phyloP scores from a whole-genome alignment of 805 yeast genomes.

The Ogataea saltuana region DNA sequence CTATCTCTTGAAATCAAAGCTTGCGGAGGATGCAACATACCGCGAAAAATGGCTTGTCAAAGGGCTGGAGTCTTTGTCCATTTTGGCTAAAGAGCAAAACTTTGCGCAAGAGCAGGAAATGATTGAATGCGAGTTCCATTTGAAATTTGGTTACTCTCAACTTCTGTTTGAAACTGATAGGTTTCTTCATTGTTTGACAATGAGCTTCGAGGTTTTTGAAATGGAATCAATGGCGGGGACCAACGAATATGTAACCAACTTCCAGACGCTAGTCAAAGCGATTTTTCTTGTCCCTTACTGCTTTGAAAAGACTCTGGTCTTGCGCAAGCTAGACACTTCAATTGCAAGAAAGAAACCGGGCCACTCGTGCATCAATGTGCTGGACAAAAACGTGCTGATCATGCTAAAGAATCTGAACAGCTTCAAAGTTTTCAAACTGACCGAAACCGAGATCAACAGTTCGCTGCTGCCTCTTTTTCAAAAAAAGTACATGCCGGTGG shows the following conservation, averaged over 20 bases:
- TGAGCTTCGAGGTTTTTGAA: slow-evolving; percentile 7
- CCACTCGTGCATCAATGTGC: neutral
- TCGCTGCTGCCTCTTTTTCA: neutral
- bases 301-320: slow-evolving; percentile 12
- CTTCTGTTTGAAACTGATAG: slow-evolving; percentile 5
- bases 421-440: slow-evolving; percentile 1
- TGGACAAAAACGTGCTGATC: neutral
- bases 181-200: slow-evolving; percentile 1
- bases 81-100: neutral
- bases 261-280: slow-evolving; percentile 6
- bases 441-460: neutral
- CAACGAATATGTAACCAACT: slow-evolving; percentile 1
- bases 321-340: slow-evolving; percentile 1
- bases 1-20: slow-evolving; percentile 13
- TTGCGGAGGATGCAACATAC: slow-evolving; percentile 11
- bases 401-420: neutral
- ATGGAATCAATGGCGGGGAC: neutral
- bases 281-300: slow-evolving; percentile 18
- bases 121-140: slow-evolving; percentile 4
- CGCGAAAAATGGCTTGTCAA: slow-evolving; percentile 16
- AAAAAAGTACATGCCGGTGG: neutral
- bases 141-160: slow-evolving; percentile 9
- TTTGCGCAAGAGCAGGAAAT: neutral
- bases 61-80: slow-evolving; percentile 14
- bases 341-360: neutral